Evolutionary conservation across 768 basidiomycete genomes (phyloP).

Genomic region (Pleurotus sapidus): DNA sequence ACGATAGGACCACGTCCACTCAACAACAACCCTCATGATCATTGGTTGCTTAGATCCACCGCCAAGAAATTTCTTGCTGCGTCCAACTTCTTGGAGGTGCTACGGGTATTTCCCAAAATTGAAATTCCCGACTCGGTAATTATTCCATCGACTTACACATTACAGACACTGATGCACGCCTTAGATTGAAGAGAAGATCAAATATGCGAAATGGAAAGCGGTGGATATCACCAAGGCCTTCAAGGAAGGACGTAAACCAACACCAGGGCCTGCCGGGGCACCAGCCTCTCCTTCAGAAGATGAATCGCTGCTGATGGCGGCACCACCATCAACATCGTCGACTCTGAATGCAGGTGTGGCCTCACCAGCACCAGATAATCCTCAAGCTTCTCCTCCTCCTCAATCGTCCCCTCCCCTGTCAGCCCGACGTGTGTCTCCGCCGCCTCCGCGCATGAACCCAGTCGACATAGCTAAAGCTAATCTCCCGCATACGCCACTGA

Average conservation of each 20-base stretch:
- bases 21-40: too few species aligned
- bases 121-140: conserved; percentile 56
- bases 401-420: conserved; percentile 9
- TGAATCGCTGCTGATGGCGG: conserved; percentile 7
- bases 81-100: conserved; percentile 89
- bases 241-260: conserved; percentile 86
- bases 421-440: conserved; percentile 7
- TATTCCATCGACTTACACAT: conserved; percentile 15
- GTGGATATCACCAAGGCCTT: conserved; percentile 92
- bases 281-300: conserved; percentile 21
- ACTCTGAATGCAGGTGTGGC: conserved; percentile 5
- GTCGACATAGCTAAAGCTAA: conserved; percentile 16
- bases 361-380: neutral
- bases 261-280: conserved; percentile 68
- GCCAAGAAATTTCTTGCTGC: conserved; percentile 95
- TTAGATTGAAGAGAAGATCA: conserved; percentile 84
- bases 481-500: conserved; percentile 21
- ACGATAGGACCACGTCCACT: neutral
- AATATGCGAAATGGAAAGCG: conserved; percentile 97
- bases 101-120: conserved; percentile 68
- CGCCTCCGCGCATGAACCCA: conserved; percentile 8
- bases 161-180: neutral
- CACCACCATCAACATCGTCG: neutral
- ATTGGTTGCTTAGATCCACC: conserved; percentile 55
- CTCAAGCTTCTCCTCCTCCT: conserved; percentile 11